Evolutionary conservation across 2,329 filamentous ascomycete genomes (phyloP).

Genomic region (Cercospora sp.): DNA sequence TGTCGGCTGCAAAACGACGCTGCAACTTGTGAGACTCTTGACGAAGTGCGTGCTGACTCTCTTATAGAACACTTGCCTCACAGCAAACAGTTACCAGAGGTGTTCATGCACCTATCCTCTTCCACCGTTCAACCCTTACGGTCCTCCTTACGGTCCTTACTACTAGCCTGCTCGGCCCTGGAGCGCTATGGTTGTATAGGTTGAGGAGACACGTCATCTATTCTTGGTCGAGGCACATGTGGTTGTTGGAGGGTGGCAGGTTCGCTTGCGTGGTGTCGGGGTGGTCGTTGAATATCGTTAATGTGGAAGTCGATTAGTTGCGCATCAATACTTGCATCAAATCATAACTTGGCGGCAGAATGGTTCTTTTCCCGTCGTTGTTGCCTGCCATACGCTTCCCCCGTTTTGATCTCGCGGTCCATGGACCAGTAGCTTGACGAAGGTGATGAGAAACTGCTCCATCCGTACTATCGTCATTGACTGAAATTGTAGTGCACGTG

Average conservation of each 20-base stretch:
- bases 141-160: neutral
- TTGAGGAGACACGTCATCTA: neutral
- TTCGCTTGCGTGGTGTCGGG: neutral
- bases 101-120: neutral
- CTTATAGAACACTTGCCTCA: neutral
- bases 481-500: neutral
- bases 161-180: neutral
- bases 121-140: too few species aligned
- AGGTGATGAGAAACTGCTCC: neutral
- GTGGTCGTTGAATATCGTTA: neutral
- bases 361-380: neutral
- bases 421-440: neutral
- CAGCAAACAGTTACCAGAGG: neutral
- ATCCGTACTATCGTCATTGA: neutral
- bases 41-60: neutral
- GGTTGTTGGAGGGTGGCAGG: neutral
- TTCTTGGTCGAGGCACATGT: neutral
- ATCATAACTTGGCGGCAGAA: neutral
- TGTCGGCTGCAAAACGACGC: neutral
- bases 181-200: neutral
- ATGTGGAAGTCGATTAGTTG: neutral
- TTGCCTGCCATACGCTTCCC: too few species aligned
- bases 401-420: neutral
- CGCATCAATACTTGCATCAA: neutral
- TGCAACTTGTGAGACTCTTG: neutral